Evolutionary conservation across 1,139 yeast genomes (phyloP), one percentile per base, ranked within the genome.

Genomic region (Diutina rugosa): DNA sequence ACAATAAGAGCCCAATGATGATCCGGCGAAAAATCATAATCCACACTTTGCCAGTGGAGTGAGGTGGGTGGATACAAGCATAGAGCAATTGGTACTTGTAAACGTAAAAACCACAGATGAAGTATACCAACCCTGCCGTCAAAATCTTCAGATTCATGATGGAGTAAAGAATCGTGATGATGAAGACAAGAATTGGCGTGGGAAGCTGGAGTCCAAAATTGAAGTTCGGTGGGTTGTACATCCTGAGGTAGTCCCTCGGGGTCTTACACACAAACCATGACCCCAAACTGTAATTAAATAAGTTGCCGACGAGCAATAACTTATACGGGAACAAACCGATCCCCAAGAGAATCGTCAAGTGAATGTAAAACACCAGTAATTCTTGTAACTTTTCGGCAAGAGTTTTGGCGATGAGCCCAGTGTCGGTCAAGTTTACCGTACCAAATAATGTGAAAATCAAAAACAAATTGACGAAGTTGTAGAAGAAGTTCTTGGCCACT

Each of bases 21-120:
- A 88, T 78, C 60, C 96, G 74, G 61, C 95, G 77, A 67, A 84
- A 83, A 3, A 89, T 85, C 59, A 87, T 72, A 0, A 95, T 91
- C 96, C 95, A 88, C 0, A 88, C 91, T 63, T 85, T 84, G 4
- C 96, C 96, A 0, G 95, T 89, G 0, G 95, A 86, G 67, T 89
- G 96, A 55, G 90, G 95, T 5, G 93, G 88, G 66, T 89, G 96
- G 45, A 87, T 89, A 73, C 85, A 84, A 0, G 91, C 82, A 66
- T 85, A 89, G 60, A 89, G 73, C 59, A 88, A 72, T 69, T 87
- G 95, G 66, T 87, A 89, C 69, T 89, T 89, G 76, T 82, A 87
- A 6, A 87, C 90, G 64, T 82, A 83, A 65, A 81, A 88, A 0
- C 96, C 96, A 57, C 86, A 70, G 21, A 84, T 67, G 64, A 89